phyloP scores from a whole-genome alignment of 2,329 filamentous ascomycete species.

The Moelleriella libera region DNA sequence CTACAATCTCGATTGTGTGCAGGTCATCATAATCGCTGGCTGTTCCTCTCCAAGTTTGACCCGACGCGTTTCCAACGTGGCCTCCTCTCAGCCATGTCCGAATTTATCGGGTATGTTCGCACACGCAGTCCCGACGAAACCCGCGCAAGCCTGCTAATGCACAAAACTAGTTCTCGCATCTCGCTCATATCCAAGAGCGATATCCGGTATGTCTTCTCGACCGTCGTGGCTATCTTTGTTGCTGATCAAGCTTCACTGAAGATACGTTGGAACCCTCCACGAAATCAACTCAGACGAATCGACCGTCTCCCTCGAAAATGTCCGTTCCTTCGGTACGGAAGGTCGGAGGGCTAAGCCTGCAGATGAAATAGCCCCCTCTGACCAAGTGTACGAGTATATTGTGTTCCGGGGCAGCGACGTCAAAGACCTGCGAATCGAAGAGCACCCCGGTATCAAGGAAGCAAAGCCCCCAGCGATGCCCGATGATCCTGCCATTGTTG shows the following conservation, averaged over 20 bases:
- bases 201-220: slow-evolving; percentile 57
- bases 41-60: slow-evolving; percentile 11
- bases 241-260: slow-evolving; percentile 28
- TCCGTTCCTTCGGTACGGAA: slow-evolving; percentile 87
- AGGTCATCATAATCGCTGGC: slow-evolving; percentile 4
- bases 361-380: slow-evolving; percentile 71
- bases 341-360: slow-evolving; percentile 65
- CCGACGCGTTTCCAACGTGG: slow-evolving; percentile 27
- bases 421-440: slow-evolving; percentile 91
- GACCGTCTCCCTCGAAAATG: slow-evolving; percentile 93
- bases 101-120: slow-evolving; percentile 41
- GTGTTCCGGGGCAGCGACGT: slow-evolving; percentile 97
- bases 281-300: slow-evolving; percentile 97
- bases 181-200: slow-evolving; percentile 95
- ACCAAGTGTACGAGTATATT: slow-evolving; percentile 94
- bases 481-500: slow-evolving; percentile 91
- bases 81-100: slow-evolving; percentile 33
- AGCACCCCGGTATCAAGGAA: slow-evolving; percentile 60
- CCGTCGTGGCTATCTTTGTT: not conserved
- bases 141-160: not conserved
- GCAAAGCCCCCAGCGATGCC: slow-evolving; percentile 66
- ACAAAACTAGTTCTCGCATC: slow-evolving; percentile 60
- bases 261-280: slow-evolving; percentile 90
- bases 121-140: not conserved
- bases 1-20: too few relatives aligned